phyloP scores from a whole-genome alignment of 2,329 filamentous ascomycete genomes.

The Penicillium hesseltinei region DNA sequence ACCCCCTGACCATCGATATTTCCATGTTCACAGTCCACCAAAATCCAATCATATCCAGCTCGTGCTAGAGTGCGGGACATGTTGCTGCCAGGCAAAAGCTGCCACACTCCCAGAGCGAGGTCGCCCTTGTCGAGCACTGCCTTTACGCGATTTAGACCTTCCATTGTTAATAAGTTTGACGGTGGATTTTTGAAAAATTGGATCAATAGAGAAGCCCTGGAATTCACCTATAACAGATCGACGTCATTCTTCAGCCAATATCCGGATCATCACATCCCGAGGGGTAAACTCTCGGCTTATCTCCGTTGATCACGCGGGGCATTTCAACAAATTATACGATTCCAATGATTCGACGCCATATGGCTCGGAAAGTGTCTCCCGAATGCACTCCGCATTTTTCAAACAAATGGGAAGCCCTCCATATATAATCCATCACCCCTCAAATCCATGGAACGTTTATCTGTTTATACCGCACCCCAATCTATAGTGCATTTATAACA shows the following conservation, averaged over 20 bases:
- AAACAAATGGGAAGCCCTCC: slow-evolving; percentile 9
- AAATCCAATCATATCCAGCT: background rate
- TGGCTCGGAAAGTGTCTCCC: slow-evolving; percentile 6
- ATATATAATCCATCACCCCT: slow-evolving; percentile 10
- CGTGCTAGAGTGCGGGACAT: background rate
- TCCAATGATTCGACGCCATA: background rate
- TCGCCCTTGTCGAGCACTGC: background rate
- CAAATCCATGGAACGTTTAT: slow-evolving; percentile 8
- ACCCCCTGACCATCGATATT: background rate
- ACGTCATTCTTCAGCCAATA: background rate
- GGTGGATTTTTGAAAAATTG: background rate
- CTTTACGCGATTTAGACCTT: background rate
- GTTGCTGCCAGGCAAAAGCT: background rate
- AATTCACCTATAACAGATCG: background rate
- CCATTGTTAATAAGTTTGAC: background rate
- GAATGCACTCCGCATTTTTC: background rate
- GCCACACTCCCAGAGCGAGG: background rate
- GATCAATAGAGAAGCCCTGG: background rate
- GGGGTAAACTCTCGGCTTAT: slow-evolving; percentile 7
- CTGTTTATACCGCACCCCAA: background rate
- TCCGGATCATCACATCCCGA: slow-evolving; percentile 13
- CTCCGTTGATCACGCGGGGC: background rate
- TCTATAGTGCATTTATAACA: background rate
- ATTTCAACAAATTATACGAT: background rate
- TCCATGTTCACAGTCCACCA: background rate